Conservation (phyloP, 768 basidiomycete genomes). For the Leccinum imitatum region DNA sequence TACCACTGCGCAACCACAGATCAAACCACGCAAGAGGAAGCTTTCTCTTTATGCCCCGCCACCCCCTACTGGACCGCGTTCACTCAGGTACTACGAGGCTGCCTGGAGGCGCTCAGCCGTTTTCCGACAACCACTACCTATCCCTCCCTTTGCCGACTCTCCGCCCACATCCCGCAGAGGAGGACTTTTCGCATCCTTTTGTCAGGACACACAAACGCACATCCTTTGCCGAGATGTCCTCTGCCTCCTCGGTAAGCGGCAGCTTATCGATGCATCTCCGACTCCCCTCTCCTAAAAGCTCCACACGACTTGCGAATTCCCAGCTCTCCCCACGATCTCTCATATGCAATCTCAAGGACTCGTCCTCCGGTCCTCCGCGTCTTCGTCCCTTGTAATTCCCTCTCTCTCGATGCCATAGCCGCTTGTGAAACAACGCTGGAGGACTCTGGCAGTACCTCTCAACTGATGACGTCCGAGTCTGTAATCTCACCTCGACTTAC, state of each 20-base stretch:
- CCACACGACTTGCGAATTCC: conserved; percentile 3
- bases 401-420: conserved; percentile 45
- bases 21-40: conserved; percentile 20
- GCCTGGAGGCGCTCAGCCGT: conserved; percentile 46
- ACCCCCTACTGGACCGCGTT: conserved; percentile 40
- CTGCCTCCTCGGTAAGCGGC: conserved; percentile 37
- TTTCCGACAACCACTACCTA: background rate
- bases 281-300: conserved; percentile 20
- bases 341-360: conserved; percentile 53
- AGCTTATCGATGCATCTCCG: conserved; percentile 16
- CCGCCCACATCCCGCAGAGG: conserved; percentile 36
- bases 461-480: conserved; percentile 8
- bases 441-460: conserved; percentile 78
- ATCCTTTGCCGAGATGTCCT: conserved; percentile 44
- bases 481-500: conserved; percentile 16
- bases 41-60: conserved; percentile 46
- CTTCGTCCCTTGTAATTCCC: conserved; percentile 66
- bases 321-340: conserved; percentile 60
- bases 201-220: conserved; percentile 41
- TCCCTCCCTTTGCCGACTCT: conserved; percentile 20
- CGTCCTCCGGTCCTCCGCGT: conserved; percentile 55
- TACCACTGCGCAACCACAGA: conserved; percentile 7
- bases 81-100: conserved; percentile 46
- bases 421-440: conserved; percentile 59
- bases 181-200: conserved; percentile 36